Conservation (phyloP, 352 stramenopile species). For the Nothophytophthora sp. region DNA sequence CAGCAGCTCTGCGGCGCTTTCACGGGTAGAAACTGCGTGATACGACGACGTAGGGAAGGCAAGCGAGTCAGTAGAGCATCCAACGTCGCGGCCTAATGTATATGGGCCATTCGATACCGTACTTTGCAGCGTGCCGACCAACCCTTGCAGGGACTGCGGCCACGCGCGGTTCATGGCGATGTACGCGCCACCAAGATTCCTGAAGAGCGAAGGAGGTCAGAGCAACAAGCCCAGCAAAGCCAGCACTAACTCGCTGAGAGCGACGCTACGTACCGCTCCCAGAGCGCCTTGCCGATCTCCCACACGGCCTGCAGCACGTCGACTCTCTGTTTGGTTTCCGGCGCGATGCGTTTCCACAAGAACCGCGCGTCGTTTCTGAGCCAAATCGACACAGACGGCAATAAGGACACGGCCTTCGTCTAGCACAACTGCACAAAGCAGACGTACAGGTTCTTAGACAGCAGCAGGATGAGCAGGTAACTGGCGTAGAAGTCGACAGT, state of each 20-base stretch:
- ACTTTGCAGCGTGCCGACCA: constrained; percentile 55
- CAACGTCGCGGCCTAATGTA: no score
- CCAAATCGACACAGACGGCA: neutral
- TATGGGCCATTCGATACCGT: constrained; percentile 3
- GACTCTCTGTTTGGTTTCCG: constrained; percentile 39
- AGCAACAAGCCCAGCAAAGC: neutral
- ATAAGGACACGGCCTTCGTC: no score
- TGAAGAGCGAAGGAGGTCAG: constrained; percentile 8
- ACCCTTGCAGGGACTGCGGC: constrained; percentile 33
- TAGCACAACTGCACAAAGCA: neutral
- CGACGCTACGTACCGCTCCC: constrained; percentile 40
- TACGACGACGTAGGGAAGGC: no score
- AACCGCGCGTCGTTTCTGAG: constrained; percentile 67
- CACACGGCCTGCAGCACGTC: constrained; percentile 49
- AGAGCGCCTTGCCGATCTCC: constrained; percentile 69
- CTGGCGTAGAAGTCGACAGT: constrained; percentile 55
- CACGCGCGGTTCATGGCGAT: constrained; percentile 56
- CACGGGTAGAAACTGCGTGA: constrained; percentile 49
- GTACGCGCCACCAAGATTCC: constrained; percentile 53
- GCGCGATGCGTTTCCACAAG: constrained; percentile 68
- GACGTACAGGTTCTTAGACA: constrained; percentile 52
- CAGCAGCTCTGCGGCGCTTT: constrained; percentile 49
- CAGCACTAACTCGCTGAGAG: neutral
- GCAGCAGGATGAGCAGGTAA: constrained; percentile 55
- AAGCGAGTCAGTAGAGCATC: no score